Conservation (phyloP, 176 grass and related monocot species). For the Carex scoparia region DNA sequence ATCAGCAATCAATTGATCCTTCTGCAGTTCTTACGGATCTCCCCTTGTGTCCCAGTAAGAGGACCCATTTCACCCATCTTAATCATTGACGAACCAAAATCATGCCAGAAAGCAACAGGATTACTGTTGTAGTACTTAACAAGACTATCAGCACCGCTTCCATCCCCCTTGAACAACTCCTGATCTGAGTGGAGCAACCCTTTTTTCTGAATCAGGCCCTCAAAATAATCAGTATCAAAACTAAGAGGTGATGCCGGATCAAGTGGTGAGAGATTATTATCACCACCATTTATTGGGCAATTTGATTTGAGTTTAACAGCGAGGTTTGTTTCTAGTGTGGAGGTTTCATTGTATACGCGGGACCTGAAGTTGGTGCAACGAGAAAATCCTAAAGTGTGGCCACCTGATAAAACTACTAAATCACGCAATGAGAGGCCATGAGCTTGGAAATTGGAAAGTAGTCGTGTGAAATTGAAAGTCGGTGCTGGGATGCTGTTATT, state of each 20-base stretch:
- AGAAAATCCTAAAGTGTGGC: slow-evolving; percentile 36
- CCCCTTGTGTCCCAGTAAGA: slow-evolving; percentile 25
- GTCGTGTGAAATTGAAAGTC: slow-evolving; percentile 11
- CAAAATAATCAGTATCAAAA: slow-evolving; percentile 35
- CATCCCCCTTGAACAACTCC: slow-evolving; percentile 33
- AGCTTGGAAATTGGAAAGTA: slow-evolving; percentile 34
- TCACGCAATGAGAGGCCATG: slow-evolving; percentile 30
- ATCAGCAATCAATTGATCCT: slow-evolving; percentile 18
- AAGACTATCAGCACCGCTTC: slow-evolving; percentile 22
- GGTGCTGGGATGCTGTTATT: slow-evolving; percentile 35
- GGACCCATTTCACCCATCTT: slow-evolving; percentile 36
- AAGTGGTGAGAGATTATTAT: slow-evolving; percentile 29
- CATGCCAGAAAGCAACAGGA: slow-evolving; percentile 23
- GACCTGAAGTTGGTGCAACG: slow-evolving; percentile 32
- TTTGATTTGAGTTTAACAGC: slow-evolving; percentile 13
- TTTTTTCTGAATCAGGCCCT: slow-evolving; percentile 30
- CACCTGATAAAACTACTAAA: slow-evolving; percentile 34
- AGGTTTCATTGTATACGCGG: slow-evolving; percentile 38
- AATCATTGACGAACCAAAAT: slow-evolving; percentile 34
- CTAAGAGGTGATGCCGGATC: slow-evolving; percentile 6
- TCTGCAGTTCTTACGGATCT: slow-evolving; percentile 25
- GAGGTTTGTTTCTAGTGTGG: slow-evolving; percentile 20
- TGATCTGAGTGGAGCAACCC: slow-evolving; percentile 44
- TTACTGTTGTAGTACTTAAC: slow-evolving; percentile 31
- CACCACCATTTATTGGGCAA: slow-evolving; percentile 30